These are phyloP conservation scores for Auricularia heimuer DNA, from an alignment of 768 basidiomycete species.

Conservation along the genomic window DNA sequence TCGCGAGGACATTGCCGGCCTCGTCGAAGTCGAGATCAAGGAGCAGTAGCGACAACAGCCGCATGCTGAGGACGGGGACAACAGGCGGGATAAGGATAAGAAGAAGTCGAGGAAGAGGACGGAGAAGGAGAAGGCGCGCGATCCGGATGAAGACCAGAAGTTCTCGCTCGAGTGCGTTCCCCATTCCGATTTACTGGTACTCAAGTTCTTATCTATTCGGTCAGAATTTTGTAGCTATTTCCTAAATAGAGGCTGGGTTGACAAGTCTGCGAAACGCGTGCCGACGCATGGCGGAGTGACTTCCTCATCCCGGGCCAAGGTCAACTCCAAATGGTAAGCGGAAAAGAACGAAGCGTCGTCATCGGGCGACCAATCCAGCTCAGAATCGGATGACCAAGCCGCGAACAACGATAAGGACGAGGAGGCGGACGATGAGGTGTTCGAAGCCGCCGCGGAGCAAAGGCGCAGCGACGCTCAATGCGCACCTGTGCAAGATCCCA, in stretches of 20 bases:
- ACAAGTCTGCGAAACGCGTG: constrained; percentile 57
- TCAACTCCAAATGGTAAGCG: constrained; percentile 15
- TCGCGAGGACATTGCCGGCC: constrained; percentile 56
- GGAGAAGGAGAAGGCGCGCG: constrained; percentile 32
- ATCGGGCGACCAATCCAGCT: neutral
- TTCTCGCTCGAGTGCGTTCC: constrained; percentile 75
- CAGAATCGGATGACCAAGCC: neutral
- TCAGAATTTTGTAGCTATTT: constrained; percentile 59
- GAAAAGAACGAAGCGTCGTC: neutral
- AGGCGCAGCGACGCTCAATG: constrained; percentile 50
- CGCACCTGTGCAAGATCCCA: constrained; percentile 63
- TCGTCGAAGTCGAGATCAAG: constrained; percentile 49
- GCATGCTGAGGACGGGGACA: too few species aligned
- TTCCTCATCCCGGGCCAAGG: constrained; percentile 8
- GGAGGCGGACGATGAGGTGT: constrained; percentile 7
- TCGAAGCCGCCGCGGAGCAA: constrained; percentile 76
- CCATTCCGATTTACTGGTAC: constrained; percentile 1
- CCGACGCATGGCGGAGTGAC: constrained; percentile 84
- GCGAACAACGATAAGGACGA: constrained; percentile 3
- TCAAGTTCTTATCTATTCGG: neutral
- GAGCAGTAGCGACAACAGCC: constrained; percentile 18
- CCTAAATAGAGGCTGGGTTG: constrained; percentile 95
- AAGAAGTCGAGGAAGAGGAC: constrained; percentile 8
- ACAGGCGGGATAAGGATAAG: too few species aligned
- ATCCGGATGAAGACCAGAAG: constrained; percentile 59